Evolutionary conservation across 2,329 filamentous ascomycete species (phyloP), one percentile per base, ranked within the genome.

Genomic region (Raffaelea ambrosiae): DNA sequence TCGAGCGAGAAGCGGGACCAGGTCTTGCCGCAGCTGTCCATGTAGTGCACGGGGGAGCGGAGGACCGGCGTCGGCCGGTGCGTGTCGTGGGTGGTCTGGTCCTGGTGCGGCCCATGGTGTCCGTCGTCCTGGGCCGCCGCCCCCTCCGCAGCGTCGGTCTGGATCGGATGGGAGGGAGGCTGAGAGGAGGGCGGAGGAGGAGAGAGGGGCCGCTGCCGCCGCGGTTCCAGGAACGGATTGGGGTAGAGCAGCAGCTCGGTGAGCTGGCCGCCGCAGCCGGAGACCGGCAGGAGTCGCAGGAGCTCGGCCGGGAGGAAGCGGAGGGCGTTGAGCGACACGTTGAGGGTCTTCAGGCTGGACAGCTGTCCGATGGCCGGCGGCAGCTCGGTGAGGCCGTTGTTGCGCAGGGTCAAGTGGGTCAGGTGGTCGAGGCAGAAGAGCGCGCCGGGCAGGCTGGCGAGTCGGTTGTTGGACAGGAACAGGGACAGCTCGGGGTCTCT

Each of bases 401-500:
- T 76, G 33, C 84, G 77, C 16, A 88, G 68, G 55, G 76, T 86
- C 13, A 88, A 71, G 16, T 81, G 75, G 0, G 77, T 81, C 26
- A 88, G 66, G 55, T 79, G 67, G 20, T 78, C 66, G 3, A 88
- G 64, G 42, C 76, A 71, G 56, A 85, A 84, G 3, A 88, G 62
- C 43, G 77, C 74, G 2, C 69, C 66, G 0, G 84, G 84, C 2
- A 86, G 65, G 14, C 65, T 64, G 3, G 60, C 62, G 4, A 88
- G 68, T 0, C 62, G 59, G 57, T 88, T 88, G 46, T 68, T 70
- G 13, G 74, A 73, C 14, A 88, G 65, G 49, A 77, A 83, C 1
- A 88, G 61, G 55, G 80, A 72, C 42, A 88, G 64, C 44, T 71
- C 64, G 0, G 82, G 80, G 5, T 78, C 75, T 47, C 74, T 69